phyloP scores from a whole-genome alignment of 2,329 filamentous ascomycete species.

The Fusarium sp. region DNA sequence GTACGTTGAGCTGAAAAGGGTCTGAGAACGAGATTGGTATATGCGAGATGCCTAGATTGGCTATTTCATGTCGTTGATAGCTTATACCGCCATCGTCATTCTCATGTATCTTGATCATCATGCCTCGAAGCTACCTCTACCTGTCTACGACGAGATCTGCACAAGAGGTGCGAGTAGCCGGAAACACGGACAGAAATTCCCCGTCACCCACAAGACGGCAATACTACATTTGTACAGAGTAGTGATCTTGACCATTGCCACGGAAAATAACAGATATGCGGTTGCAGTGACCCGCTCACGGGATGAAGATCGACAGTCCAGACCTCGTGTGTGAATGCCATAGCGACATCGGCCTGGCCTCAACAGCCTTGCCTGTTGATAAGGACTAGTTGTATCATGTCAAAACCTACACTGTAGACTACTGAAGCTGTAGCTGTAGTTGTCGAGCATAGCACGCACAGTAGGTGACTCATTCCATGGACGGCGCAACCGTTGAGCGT shows the following conservation, averaged over 20 bases:
- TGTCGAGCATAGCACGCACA: conserved; percentile 11
- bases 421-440: neutral
- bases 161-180: conserved; percentile 18
- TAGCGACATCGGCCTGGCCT: conserved; percentile 12
- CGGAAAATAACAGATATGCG: conserved; percentile 26
- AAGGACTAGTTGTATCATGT: neutral
- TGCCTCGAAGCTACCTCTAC: conserved; percentile 6
- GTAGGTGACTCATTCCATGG: conserved; percentile 22
- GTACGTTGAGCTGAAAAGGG: conserved; percentile 15
- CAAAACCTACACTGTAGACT: too few relatives aligned
- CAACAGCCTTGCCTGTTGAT: conserved; percentile 4
- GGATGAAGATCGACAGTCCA: conserved; percentile 43
- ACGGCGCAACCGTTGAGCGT: conserved; percentile 5
- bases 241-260: conserved; percentile 18
- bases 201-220: conserved; percentile 37
- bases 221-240: conserved; percentile 19
- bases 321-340: conserved; percentile 19
- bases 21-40: conserved; percentile 5
- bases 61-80: conserved; percentile 9
- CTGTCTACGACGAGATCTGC: conserved; percentile 16
- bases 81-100: conserved; percentile 23
- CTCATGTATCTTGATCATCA: conserved; percentile 27
- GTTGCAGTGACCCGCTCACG: conserved; percentile 29
- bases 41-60: conserved; percentile 14
- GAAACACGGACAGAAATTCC: conserved; percentile 18